Conservation (phyloP, 2,329 filamentous ascomycete genomes). For the Colletotrichum orchidophilum region DNA sequence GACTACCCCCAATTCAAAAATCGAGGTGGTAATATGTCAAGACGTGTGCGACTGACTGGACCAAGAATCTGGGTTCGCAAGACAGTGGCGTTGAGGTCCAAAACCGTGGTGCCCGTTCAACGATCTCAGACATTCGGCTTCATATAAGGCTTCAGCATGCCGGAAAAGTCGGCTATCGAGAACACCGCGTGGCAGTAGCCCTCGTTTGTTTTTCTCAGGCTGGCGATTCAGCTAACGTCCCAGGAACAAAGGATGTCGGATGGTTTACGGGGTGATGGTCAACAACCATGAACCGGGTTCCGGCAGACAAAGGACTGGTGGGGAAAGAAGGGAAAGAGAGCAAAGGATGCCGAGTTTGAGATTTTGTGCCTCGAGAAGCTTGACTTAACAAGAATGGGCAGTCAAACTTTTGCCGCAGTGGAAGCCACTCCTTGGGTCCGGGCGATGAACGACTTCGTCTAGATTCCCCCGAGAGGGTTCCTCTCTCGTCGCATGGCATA, state of each 20-base stretch:
- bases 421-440: background rate
- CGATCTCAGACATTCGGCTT: background rate
- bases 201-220: background rate
- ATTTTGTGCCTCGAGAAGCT: background rate
- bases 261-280: slow-evolving; percentile 4
- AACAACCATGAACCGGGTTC: background rate
- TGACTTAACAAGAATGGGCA: background rate
- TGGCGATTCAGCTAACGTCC: background rate
- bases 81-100: background rate
- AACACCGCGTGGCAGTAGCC: background rate
- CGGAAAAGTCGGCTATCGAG: background rate
- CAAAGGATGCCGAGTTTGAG: slow-evolving; percentile 21
- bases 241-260: slow-evolving; percentile 18
- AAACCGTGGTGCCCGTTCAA: background rate
- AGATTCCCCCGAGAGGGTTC: background rate
- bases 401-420: background rate
- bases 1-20: background rate
- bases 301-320: slow-evolving; percentile 16
- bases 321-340: background rate
- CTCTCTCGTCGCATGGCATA: background rate
- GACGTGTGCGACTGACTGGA: background rate
- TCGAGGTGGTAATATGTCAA: background rate
- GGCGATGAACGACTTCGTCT: background rate
- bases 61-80: background rate
- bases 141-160: slow-evolving; percentile 8